Evolutionary conservation across 331 rosid genomes (phyloP).

Genomic region (Malus hybrid): DNA sequence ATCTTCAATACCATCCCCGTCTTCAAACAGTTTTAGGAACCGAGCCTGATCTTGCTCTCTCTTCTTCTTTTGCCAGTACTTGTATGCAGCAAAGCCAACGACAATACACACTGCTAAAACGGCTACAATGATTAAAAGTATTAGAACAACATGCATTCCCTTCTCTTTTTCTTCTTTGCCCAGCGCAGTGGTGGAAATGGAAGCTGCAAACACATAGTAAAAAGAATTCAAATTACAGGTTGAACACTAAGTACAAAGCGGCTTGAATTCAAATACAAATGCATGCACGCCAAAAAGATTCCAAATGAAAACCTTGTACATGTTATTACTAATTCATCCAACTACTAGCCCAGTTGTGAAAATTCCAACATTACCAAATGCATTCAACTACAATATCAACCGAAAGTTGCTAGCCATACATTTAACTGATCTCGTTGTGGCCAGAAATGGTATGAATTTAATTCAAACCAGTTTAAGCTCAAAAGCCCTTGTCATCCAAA

Average conservation of each 20-base stretch:
- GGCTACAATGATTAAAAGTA: constrained; percentile 29
- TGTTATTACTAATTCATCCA: not conserved
- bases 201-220: constrained; percentile 26
- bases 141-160: constrained; percentile 33
- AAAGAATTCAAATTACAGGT: not conserved
- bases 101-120: constrained; percentile 22
- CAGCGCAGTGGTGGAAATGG: constrained; percentile 16
- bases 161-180: constrained; percentile 28
- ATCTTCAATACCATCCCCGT: constrained; percentile 81
- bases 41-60: constrained; percentile 90
- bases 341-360: not conserved
- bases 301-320: not conserved
- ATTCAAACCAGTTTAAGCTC: not conserved
- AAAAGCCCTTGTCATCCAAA: not conserved
- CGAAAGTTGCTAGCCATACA: not conserved
- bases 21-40: constrained; percentile 86
- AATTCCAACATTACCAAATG: not conserved
- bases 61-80: constrained; percentile 83
- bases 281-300: not conserved
- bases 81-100: constrained; percentile 36
- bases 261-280: not conserved
- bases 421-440: not conserved
- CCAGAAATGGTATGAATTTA: not conserved
- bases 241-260: not conserved
- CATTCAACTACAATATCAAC: not conserved